Evolutionary conservation across 306 rosid genomes (phyloP), one percentile per base, ranked within the genome.

Genomic region (Myrica gale): DNA sequence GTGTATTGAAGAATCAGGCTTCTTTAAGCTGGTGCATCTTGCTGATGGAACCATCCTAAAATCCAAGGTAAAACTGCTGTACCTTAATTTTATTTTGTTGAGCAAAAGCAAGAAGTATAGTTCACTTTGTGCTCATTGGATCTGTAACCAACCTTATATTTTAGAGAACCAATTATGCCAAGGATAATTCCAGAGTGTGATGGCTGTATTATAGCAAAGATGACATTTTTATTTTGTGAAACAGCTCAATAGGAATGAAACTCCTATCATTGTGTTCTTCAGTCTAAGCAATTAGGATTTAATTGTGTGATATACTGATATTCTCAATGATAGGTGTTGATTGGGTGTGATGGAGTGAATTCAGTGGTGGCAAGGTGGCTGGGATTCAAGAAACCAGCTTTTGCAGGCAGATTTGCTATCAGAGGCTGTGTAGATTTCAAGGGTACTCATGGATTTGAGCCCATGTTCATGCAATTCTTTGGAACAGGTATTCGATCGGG

Each of bases 341-440:
- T 75, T 63, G 80, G 77, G 44, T 52, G 84, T 46, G 84, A 81
- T 58, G 84, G 84, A 71, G 80, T 81, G 73, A 75, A 81, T 69
- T 76, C 77, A 1, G 26, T 75, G 56, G 84, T 76, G 68, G 84
- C 74, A 4, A 71, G 53, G 15, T 81, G 84, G 80, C 32, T 76
- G 60, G 80, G 80, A 0, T 75, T 81, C 41, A 68, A 53, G 77
- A 45, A 57, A 48, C 61, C 73, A 0, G 70, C 53, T 4, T 61
- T 62, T 47, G 23, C 76, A 23, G 83, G 85, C 8, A 84, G 88
- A 58, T 72, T n/a, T 7, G 81, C 81, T 2, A 8, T 80, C 48
- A 74, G 81, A 9, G 81, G 78, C 8, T 11, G 19, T 44, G 41
- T 19, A 46, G 23, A 46, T 4, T 71, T 52, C 58, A 13, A 70